These are phyloP conservation scores for Backusella australiensis DNA, from an alignment of 192 early-diverging fungal species.

Conservation along the genomic window DNA sequence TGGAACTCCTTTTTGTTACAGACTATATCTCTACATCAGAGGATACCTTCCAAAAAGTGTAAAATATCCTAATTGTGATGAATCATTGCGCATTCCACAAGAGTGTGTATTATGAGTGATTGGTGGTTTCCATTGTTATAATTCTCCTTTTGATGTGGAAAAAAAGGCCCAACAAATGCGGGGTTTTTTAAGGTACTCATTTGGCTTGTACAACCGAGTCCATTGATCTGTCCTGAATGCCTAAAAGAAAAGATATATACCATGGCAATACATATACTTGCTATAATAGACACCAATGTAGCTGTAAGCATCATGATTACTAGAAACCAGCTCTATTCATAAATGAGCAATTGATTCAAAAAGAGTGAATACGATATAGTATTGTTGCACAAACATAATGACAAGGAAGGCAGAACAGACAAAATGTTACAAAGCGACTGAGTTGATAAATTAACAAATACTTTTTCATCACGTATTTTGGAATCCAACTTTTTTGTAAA, in stretches of 20 bases:
- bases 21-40: too few species aligned
- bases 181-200: not conserved
- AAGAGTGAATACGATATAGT: not conserved
- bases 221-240: not conserved
- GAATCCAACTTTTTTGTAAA: not conserved
- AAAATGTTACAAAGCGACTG: not conserved
- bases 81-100: not conserved
- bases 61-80: too few species aligned
- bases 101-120: not conserved
- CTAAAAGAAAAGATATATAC: not conserved
- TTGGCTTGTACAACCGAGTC: not conserved
- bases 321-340: too few species aligned
- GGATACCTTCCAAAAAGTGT: too few species aligned
- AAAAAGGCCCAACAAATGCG: not conserved
- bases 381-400: not conserved
- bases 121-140: not conserved
- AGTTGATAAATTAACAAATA: constrained; percentile 2
- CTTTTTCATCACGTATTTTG: not conserved
- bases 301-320: too few species aligned
- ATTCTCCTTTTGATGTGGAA: not conserved
- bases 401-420: not conserved
- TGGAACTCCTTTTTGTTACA: too few species aligned
- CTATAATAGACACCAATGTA: too few species aligned
- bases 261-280: too few species aligned
- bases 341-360: too few species aligned